Base-by-base conservation (phyloP, 2,329 filamentous ascomycete genomes). In the Colletotrichum cuscutae region DNA sequence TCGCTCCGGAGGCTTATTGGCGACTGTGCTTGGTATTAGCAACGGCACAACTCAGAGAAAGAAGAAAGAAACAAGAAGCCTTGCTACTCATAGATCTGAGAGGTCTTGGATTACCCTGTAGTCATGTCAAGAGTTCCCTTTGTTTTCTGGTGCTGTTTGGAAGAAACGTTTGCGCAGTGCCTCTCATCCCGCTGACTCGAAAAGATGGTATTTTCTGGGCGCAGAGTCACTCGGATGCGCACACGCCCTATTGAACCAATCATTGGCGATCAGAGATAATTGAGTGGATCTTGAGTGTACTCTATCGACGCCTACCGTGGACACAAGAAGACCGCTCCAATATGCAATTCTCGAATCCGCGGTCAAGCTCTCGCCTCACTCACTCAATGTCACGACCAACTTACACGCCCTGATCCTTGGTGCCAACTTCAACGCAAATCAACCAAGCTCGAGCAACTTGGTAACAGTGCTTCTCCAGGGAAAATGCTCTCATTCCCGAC, bases 401-500 rank as follows among this genome's bases (percentile, higher is more conserved):
- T 49, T n/a, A 49, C 42, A 49, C 42, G 42, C 42, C 42, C 4
- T 2, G 11, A 49, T 49, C 42, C 2, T 49, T 49, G 42, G 7
- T 15, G 11, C 5, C 37, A 42, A 19, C 12, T 15, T 42, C 37
- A 42, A 42, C 37, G 15, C 2, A 5, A 19, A 15, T 19, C 37
- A 19, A 3, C 37, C 4, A 42, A 32, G 7, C 30, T 11, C 3
- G 26, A 26, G 2, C 19, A 26, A 12, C 1, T 37, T 13, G 24
- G 2, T 12, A 12, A 4, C 0, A 12, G 32, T 35, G 11, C 32
- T 12, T 35, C 32, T 35, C 1, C 32, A 32, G 28, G 30, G 32
- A 11, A 32, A 35, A 35, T 89, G 87, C 80, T 89, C 35, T 81
- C 85, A 0, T 82, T 87, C 22, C 77, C 83, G 13, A 76, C 80